Base-by-base conservation (phyloP, 2,329 filamentous ascomycete species). In the Myriosclerotinia curreyana region DNA sequence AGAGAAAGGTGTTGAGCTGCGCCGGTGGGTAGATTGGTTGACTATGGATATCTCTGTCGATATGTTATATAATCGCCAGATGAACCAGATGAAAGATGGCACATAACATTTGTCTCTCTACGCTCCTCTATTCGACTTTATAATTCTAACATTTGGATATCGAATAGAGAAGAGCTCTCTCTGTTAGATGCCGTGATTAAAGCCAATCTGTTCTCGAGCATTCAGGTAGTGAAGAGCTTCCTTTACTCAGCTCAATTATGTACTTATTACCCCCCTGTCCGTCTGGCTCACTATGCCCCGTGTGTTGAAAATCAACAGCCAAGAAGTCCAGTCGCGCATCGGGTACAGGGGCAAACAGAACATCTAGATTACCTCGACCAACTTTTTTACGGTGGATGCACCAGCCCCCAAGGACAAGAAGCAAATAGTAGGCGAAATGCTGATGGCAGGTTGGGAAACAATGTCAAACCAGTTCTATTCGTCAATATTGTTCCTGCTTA, bases 51-150 rank as follows among this genome's bases (percentile, higher is more conserved):
- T 66, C 15, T 56, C 65, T 22, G 62, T 52, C 3, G 62, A 65
- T 62, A 40, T 66, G 20, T 15, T 58, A 20, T 65, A 34, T 7
- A 62, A 46, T 17, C 31, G 31, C 8, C 36, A 62, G 22, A 59
- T 62, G 62, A 49, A 60, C 14, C 34, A 62, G 20, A 60, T 64
- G 62, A 62, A 54, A 60, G 62, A 64, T 22, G 20, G 55, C 64
- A 63, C 63, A 55, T 55, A 36, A 17, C 12, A 11, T 17, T 46
- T 20, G 38, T 42, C 53, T n/a, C 28, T 17, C 14, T 17, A 28
- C 5, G 2, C 28, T 31, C 28, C 2, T 20, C 2, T 58, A 9
- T 28, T 50, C 20, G 20, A 46, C n/a, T 9, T 34, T 36, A 8
- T 28, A 15, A 20, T 42, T 36, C 22, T 38, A 28, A 36, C 20